Percentiles rank a stretch among this genome's conserved stretches.
These are phyloP conservation scores for Pythium sp. DNA, from an alignment of 352 stramenopile genomes.

Conservation along the genomic window DNA sequence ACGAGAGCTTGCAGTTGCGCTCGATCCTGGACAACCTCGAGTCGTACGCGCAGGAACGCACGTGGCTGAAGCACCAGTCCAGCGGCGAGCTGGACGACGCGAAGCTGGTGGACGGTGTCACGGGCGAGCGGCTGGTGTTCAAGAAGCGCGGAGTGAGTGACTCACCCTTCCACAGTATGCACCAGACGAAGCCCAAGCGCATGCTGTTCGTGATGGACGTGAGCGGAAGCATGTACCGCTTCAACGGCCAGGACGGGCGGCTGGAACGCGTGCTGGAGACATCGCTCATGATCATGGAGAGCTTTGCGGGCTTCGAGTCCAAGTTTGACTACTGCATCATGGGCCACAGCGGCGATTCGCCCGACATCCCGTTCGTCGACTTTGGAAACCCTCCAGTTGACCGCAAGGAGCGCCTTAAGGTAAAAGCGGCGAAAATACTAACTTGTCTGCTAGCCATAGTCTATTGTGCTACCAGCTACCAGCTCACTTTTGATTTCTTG, in stretches of 20 bases:
- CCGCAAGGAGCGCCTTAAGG: conserved; percentile 86
- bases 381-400: conserved; percentile 80
- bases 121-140: conserved; percentile 91
- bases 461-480: not conserved
- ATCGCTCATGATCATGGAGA: conserved; percentile 96
- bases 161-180: conserved; percentile 36
- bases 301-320: conserved; percentile 85
- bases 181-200: conserved; percentile 58
- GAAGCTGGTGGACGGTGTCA: conserved; percentile 92
- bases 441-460: not conserved
- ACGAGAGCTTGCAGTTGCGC: conserved; percentile 74
- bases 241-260: conserved; percentile 92
- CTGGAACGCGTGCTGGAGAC: conserved; percentile 93
- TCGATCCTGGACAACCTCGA: conserved; percentile 84
- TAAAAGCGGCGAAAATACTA: not conserved
- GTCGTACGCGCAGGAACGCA: conserved; percentile 79
- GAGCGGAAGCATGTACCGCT: conserved; percentile 91
- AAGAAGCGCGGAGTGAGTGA: conserved; percentile 87
- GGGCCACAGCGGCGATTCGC: conserved; percentile 89
- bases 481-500: not conserved
- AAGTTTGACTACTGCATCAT: conserved; percentile 92
- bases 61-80: conserved; percentile 92
- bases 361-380: conserved; percentile 89
- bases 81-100: conserved; percentile 95
- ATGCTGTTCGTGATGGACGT: conserved; percentile 94